These are phyloP conservation scores for Annona squamosa DNA, from an alignment of 164 flowering plant species.

Conservation along the genomic window DNA sequence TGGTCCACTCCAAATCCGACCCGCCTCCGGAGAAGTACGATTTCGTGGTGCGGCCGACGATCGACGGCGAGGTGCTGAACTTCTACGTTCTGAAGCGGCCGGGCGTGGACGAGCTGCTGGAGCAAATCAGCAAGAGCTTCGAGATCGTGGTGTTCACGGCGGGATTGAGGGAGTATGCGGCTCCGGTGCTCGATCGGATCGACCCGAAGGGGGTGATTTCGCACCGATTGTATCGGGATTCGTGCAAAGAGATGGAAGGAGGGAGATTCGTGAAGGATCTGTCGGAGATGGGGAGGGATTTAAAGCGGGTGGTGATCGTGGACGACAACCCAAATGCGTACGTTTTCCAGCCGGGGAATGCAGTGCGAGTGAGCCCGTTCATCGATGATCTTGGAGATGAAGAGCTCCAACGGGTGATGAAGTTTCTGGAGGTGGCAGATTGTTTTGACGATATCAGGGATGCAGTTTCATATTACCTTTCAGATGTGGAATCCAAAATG, in stretches of 20 bases:
- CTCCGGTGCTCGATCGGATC: conserved; percentile 54
- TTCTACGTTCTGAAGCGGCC: conserved; percentile 79
- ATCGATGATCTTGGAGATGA: conserved; percentile 46
- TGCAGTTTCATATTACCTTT: conserved; percentile 34
- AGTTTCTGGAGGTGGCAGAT: conserved; percentile 38
- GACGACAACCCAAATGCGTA: conserved; percentile 81
- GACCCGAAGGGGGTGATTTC: conserved; percentile 46
- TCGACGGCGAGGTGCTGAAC: conserved; percentile 42
- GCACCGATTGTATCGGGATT: conserved; percentile 67
- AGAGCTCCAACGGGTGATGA: conserved; percentile 44
- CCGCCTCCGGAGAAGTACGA: conserved; percentile 60
- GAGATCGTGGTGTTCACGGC: conserved; percentile 87
- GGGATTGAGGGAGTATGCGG: conserved; percentile 70
- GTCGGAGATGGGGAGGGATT: conserved; percentile 59
- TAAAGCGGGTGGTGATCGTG: conserved; percentile 54
- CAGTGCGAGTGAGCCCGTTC: conserved; percentile 57
- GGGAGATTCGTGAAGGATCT: conserved; percentile 81
- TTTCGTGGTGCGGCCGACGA: conserved; percentile 60
- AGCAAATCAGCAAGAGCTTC: conserved; percentile 30
- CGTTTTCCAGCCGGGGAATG: conserved; percentile 59
- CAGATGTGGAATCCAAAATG: background rate
- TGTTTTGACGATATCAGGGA: conserved; percentile 63
- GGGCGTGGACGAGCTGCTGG: conserved; percentile 57
- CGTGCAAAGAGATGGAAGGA: conserved; percentile 59
- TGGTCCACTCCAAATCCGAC: conserved; percentile 54